Evolutionary conservation across 2,329 filamentous ascomycete species (phyloP).

Genomic region (Curvularia sp.): DNA sequence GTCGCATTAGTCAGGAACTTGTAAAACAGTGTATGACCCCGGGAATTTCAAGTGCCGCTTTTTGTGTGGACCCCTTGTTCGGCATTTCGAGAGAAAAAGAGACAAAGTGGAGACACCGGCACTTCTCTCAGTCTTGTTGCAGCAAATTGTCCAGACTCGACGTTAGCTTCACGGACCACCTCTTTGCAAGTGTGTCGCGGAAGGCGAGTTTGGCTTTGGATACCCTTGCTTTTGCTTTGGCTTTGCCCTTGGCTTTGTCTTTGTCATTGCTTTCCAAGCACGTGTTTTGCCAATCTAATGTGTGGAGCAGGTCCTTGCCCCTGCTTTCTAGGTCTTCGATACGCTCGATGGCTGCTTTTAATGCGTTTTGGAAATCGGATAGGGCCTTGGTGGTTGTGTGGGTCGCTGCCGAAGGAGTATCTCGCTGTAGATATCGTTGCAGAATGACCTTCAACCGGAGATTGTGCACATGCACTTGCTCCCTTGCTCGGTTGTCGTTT

Average conservation of each 20-base stretch:
- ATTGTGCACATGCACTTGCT: slow-evolving; percentile 24
- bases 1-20: background rate
- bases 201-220: slow-evolving; percentile 11
- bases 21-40: too few species aligned
- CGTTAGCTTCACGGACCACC: background rate
- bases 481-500: slow-evolving; percentile 29
- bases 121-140: background rate
- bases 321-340: slow-evolving; percentile 27
- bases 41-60: too few species aligned
- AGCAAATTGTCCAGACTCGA: background rate
- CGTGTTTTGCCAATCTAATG: slow-evolving; percentile 10
- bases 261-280: slow-evolving; percentile 9
- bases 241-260: background rate
- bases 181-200: background rate
- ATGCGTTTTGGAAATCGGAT: slow-evolving; percentile 20
- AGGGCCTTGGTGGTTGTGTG: slow-evolving; percentile 7
- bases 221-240: slow-evolving; percentile 7
- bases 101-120: too few species aligned
- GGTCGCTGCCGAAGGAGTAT: background rate
- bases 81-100: too few species aligned
- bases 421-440: slow-evolving; percentile 3
- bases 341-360: slow-evolving; percentile 18
- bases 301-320: slow-evolving; percentile 20
- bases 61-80: too few species aligned
- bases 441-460: slow-evolving; percentile 21